Evolutionary conservation across 1,139 yeast species (phyloP), one percentile per base, ranked within the genome.

Genomic region (Saccharomyces pastorianus): DNA sequence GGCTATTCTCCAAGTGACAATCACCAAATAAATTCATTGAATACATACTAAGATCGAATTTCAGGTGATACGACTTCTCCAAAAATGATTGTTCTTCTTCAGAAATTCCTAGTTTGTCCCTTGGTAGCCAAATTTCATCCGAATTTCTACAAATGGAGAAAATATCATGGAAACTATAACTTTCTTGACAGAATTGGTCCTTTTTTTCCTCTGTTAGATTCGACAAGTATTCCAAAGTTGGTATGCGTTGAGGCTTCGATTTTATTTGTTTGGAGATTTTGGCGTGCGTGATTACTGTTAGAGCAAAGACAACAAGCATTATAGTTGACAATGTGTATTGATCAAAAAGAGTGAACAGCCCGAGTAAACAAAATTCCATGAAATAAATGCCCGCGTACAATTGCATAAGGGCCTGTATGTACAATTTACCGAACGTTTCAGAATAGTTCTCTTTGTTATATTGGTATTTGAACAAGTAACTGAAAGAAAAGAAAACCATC

Each of bases 381-480:
- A 89, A 85, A 65, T 90, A 89, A 1, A 90, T 69, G 0, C 97
- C 97, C 1, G 85, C 76, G 64, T 85, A 87, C 48, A 88, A 70
- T 57, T 89, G 96, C 55, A 85, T 76, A 26, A 90, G 68, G 0
- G 96, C 95, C 4, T 75, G 74, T 1, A 95, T 89, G 64, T 87
- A 90, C 47, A 84, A 73, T 56, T 72, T 74, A 0, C 96, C 96
- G 62, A 77, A 73, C 0, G 91, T 82, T 63, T 88, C 95, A 0
- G 87, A 78, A 23, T 65, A 70, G 56, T 81, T 78, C 25, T 71
- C 69, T 56, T 73, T 74, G 58, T 74, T 74, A 62, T 77, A 77
- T 55, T 83, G 79, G 65, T 77, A 80, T 63, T 78, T 77, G 67
- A 86, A 72, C 28, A 83, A 75, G 71, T 87, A 86, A 68, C 87